phyloP scores from a whole-genome alignment of 2,329 filamentous ascomycete genomes.

The Tympanopsis confertula region DNA sequence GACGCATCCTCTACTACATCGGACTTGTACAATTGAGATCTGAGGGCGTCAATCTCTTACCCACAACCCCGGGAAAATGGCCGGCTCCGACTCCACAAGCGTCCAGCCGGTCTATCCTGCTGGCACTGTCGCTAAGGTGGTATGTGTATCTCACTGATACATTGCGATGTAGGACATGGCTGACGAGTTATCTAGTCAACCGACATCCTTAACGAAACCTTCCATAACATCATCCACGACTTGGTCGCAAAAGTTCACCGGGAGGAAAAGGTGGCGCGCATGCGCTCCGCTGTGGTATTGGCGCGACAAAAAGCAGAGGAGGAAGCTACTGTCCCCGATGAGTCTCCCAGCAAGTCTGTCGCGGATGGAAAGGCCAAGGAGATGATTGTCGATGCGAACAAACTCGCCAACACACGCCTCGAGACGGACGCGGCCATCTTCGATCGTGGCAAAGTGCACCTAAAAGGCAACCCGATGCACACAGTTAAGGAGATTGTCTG shows the following conservation, averaged over 20 bases:
- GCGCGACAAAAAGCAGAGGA: slow-evolving; percentile 28
- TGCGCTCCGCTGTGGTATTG: slow-evolving; percentile 33
- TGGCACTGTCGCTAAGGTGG: slow-evolving; percentile 25
- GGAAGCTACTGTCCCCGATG: slow-evolving; percentile 16
- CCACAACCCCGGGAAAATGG: no score
- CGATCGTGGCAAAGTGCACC: slow-evolving; percentile 36
- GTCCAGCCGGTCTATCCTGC: slow-evolving; percentile 15
- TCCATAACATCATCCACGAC: slow-evolving; percentile 48
- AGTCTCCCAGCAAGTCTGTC: slow-evolving; percentile 7
- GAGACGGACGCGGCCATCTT: slow-evolving; percentile 38
- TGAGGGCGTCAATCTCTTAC: no score
- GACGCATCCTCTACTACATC: no score
- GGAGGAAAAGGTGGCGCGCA: slow-evolving; percentile 46
- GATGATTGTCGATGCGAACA: slow-evolving; percentile 12
- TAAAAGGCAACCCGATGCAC: slow-evolving; percentile 45
- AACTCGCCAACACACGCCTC: slow-evolving; percentile 17
- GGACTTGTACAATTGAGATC: no score
- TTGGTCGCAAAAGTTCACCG: slow-evolving; percentile 45
- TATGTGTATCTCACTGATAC: slow-evolving; percentile 11
- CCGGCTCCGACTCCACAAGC: slow-evolving; percentile 10
- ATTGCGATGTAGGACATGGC: background rate
- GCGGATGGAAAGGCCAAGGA: slow-evolving; percentile 9
- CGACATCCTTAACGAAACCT: slow-evolving; percentile 40
- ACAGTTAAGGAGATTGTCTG: slow-evolving; percentile 47
- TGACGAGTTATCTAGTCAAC: slow-evolving; percentile 16